Evolutionary conservation across 2,329 filamentous ascomycete genomes (phyloP).

Genomic region (Didymella glomerata): DNA sequence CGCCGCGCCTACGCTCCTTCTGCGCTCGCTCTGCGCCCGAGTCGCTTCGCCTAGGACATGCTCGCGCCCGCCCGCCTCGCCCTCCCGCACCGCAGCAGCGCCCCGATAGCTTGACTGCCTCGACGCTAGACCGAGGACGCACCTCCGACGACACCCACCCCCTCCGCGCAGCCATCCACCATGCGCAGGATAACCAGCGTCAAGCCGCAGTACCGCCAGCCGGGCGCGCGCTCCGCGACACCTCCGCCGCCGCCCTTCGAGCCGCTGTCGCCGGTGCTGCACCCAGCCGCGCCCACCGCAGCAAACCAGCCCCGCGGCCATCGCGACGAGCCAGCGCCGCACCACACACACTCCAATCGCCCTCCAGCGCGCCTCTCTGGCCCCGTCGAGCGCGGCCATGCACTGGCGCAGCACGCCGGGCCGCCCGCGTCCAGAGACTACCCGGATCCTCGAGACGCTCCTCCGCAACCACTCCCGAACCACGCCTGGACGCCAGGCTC

Average conservation of each 20-base stretch:
- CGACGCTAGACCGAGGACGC: constrained; percentile 33
- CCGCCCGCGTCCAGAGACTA: not conserved
- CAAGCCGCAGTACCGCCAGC: constrained; percentile 46
- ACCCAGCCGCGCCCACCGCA: constrained; percentile 27
- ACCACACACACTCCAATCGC: constrained; percentile 23
- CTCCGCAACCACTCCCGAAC: constrained; percentile 28
- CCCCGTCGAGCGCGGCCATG: not conserved
- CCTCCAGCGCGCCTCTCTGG: constrained; percentile 10
- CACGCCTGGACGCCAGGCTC: constrained; percentile 41
- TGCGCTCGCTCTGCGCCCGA: constrained; percentile 21
- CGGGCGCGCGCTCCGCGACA: constrained; percentile 41
- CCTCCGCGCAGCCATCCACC: constrained; percentile 31
- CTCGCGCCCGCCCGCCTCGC: constrained; percentile 32
- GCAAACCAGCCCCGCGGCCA: constrained; percentile 36
- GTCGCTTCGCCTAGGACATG: constrained; percentile 40
- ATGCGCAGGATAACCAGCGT: constrained; percentile 44
- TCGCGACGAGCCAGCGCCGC: constrained; percentile 17
- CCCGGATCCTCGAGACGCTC: constrained; percentile 15
- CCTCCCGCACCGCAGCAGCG: constrained; percentile 34
- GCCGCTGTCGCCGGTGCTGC: constrained; percentile 48
- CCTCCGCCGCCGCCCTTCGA: constrained; percentile 48
- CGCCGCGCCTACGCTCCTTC: constrained; percentile 26
- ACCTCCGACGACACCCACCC: constrained; percentile 17
- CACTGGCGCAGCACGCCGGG: not conserved
- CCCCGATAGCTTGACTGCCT: constrained; percentile 35